Evolutionary conservation across 257 asterid species (phyloP), one percentile per base, ranked within the genome.

Genomic region (Echites panduratus): DNA sequence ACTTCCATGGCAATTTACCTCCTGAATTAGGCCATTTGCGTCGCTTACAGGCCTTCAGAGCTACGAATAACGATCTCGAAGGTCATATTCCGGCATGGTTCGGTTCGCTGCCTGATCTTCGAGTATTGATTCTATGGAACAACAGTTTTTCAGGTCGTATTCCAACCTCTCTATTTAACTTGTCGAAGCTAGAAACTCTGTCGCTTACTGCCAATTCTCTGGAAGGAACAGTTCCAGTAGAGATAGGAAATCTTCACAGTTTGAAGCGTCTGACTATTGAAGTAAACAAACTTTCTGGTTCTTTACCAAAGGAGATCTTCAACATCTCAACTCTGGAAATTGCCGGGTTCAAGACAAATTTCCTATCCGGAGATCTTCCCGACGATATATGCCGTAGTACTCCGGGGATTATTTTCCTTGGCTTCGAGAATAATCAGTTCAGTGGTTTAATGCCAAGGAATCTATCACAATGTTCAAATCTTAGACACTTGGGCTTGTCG

Each of bases 201-300:
- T 9, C 32, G 0, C 32, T 85, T 7, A 24, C 71, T 1, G 9
- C 0, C 6, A 84, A 84, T 78, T 35, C 3, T 13, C 73, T 85
- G 0, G 20, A 9, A 22, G 89, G 89, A 20, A 61, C 14, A 7
- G 57, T 85, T 64, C 84, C 85, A 4, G 35, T 22, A 48, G 76
- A 76, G 13, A 54, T 79, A 19, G 85, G 81, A 0, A 80, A 83
- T 48, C 75, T 65, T 66, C 54, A 10, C 8, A 40, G 16, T 14
- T 20, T 64, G 10, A 43, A 38, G 17, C 0, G 0, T 9, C n/a
- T 74, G 26, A 0, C 0, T 16, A 20, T 66, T 9, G 0, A 13
- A 40, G 0, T 50, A 9, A 76, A 76, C 57, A 24, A 10, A 16
- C 66, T 76, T 10, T 35, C 72, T 0, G 83, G 80, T 19, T 0